Evolutionary conservation across 192 early-diverging fungal species (phyloP).

Genomic region (Coemansia sp.): DNA sequence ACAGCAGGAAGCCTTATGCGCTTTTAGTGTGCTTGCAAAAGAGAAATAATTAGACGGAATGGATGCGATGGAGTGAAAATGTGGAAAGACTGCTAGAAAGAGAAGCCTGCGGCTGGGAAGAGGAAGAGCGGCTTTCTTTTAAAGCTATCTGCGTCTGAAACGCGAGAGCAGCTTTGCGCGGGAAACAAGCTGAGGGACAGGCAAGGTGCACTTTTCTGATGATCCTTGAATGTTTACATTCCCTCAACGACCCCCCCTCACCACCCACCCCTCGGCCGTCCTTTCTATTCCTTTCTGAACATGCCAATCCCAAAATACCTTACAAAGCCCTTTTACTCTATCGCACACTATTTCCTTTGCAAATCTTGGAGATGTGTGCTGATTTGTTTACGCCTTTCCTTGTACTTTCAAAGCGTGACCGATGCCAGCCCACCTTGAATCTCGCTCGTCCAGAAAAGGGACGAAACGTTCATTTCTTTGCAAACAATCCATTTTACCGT

Average conservation of each 20-base stretch:
- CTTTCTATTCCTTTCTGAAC: background rate
- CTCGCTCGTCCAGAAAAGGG: background rate
- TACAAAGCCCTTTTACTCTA: slow-evolving; percentile 7
- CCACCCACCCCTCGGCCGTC: background rate
- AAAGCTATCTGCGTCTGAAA: too few species aligned
- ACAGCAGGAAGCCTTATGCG: background rate
- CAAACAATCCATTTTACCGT: background rate
- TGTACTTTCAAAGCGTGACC: too few species aligned
- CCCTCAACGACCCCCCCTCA: background rate
- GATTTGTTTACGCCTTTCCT: too few species aligned
- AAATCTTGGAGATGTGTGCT: too few species aligned
- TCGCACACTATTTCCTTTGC: slow-evolving; percentile 1
- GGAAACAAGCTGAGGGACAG: background rate
- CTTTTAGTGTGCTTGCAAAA: background rate
- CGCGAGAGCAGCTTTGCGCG: background rate
- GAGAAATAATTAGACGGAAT: too few species aligned
- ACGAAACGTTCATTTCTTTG: background rate
- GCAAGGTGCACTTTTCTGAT: slow-evolving; percentile 8
- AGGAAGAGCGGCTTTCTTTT: too few species aligned
- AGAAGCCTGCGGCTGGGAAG: too few species aligned
- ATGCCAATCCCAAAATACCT: slow-evolving; percentile 9
- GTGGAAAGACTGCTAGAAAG: too few species aligned
- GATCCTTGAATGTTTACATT: slow-evolving; percentile 11
- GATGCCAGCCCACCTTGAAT: too few species aligned
- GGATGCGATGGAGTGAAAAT: too few species aligned